Base-by-base conservation (phyloP, 306 rosid species). In the Sesbania bispinosa region DNA sequence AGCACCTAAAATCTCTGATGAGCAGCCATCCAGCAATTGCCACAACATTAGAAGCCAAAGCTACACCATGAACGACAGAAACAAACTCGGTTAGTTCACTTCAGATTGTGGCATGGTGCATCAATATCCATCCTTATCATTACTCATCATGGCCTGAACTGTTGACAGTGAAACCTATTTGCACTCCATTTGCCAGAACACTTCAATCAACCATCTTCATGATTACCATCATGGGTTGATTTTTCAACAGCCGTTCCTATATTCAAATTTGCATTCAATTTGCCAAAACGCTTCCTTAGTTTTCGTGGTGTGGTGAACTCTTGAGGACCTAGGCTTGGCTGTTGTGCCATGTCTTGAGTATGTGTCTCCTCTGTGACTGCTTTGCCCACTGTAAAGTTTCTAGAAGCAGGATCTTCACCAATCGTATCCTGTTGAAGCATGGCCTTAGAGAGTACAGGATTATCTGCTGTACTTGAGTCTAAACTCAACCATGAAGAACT, bases 401-500 rank as follows among this genome's bases (percentile, higher is more conserved):
- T 60, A 11, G 77, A 41, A 47, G 54, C 69, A 43, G 67, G 60
- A 62, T 35, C 70, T 65, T 74, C 82, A 20, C 78, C 53, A 9
- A 33, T 19, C 27, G 32, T 43, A 69, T 58, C 62, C 45, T n/a
- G 46, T 8, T 69, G 79, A 45, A 41, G 81, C 53, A 55, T 26
- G 3, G 55, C 32, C 41, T 73, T 78, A 6, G 79, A 38, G 65
- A 7, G 50, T 16, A 38, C 69, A 74, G 53, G 75, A 72, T 61
- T 58, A 52, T 81, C 83, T 2, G 85, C 76, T n/a, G 81, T 20
- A 69, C 69, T 69, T 38, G 96, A 85, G 81, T 93, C 92, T 71
- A 87, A 80, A 77, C 89, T 81, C 51, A 88, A 69, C 92, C 97
- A 88, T 16, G 92, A 85, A 32, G 82, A 74, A 43, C 50, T 75